Percentiles rank a stretch among this genome's conserved stretches.
These are phyloP conservation scores for Dioscorea alata DNA, from an alignment of 106 monocot species.

Conservation along the genomic window DNA sequence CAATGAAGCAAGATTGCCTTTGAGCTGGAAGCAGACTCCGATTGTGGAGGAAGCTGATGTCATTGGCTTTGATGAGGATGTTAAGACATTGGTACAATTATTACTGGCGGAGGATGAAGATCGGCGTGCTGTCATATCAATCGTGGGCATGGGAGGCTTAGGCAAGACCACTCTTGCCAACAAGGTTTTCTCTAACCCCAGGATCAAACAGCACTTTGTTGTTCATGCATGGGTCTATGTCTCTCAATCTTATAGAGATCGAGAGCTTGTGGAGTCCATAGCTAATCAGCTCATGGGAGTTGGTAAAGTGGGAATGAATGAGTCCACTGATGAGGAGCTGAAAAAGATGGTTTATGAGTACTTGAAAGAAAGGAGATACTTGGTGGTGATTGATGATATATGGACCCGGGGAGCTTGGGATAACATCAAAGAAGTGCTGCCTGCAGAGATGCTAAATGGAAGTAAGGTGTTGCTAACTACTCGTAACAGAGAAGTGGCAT, in stretches of 20 bases:
- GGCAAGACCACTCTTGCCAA: slow-evolving; percentile 7
- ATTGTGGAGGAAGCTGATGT: background rate
- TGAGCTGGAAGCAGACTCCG: no score
- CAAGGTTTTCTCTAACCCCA: slow-evolving; percentile 9
- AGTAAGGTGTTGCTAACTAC: slow-evolving; percentile 7
- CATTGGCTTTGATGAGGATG: background rate
- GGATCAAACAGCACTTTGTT: slow-evolving; percentile 1
- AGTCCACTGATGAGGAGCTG: no score
- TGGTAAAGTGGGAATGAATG: no score
- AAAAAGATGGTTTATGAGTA: background rate
- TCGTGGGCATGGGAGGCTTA: slow-evolving; percentile 6
- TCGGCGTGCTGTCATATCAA: background rate
- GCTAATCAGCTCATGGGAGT: no score
- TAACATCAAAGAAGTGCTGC: background rate
- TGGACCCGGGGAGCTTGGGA: slow-evolving; percentile 1
- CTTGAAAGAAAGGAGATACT: background rate
- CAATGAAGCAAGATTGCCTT: no score
- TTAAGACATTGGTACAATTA: background rate
- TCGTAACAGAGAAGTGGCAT: background rate
- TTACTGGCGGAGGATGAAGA: background rate
- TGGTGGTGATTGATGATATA: slow-evolving; percentile 6
- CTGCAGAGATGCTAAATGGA: background rate
- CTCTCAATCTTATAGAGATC: background rate
- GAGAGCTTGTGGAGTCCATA: slow-evolving; percentile 8
- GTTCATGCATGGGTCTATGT: slow-evolving; percentile 15